Conservation (phyloP, 768 basidiomycete species). For the Dioszegia hungarica region DNA sequence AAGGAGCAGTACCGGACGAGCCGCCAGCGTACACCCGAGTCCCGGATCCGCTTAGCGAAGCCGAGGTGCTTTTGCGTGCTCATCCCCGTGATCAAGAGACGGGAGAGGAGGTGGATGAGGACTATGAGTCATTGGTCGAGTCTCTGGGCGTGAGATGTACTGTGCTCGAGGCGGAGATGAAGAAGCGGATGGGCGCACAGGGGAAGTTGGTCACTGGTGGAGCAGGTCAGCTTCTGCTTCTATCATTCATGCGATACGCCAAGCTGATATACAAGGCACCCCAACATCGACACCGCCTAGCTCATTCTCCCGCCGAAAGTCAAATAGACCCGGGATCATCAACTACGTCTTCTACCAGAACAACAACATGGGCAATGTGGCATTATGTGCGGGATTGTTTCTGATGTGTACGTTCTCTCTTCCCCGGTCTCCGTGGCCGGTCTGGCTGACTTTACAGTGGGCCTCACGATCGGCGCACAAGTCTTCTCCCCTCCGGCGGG, state of each 20-base stretch:
- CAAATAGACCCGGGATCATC: slow-evolving; percentile 19
- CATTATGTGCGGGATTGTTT: slow-evolving; percentile 21
- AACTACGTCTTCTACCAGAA: slow-evolving; percentile 29
- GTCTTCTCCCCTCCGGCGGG: slow-evolving; percentile 12
- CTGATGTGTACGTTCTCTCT: slow-evolving; percentile 25
- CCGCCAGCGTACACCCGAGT: slow-evolving; percentile 42
- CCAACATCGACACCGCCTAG: not conserved
- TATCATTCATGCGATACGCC: not conserved
- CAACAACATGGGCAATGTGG: slow-evolving; percentile 20
- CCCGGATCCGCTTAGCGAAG: slow-evolving; percentile 28
- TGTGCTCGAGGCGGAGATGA: slow-evolving; percentile 32
- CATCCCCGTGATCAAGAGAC: slow-evolving; percentile 24
- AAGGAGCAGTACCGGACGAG: not conserved
- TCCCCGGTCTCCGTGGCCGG: not conserved
- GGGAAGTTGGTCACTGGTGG: slow-evolving; percentile 11
- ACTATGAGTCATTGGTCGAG: slow-evolving; percentile 29
- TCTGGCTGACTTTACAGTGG: slow-evolving; percentile 30
- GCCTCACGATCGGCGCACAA: slow-evolving; percentile 23
- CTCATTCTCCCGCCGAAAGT: slow-evolving; percentile 7
- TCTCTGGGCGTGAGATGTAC: slow-evolving; percentile 30
- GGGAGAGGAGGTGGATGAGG: slow-evolving; percentile 17
- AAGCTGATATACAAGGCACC: not conserved
- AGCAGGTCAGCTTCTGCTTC: not conserved
- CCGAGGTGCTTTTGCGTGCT: slow-evolving; percentile 26
- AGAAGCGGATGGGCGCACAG: slow-evolving; percentile 10